Evolutionary conservation across 768 basidiomycete genomes (phyloP), one percentile per base, ranked within the genome.

Genomic region (Lanmaoa pseudosensibilis): DNA sequence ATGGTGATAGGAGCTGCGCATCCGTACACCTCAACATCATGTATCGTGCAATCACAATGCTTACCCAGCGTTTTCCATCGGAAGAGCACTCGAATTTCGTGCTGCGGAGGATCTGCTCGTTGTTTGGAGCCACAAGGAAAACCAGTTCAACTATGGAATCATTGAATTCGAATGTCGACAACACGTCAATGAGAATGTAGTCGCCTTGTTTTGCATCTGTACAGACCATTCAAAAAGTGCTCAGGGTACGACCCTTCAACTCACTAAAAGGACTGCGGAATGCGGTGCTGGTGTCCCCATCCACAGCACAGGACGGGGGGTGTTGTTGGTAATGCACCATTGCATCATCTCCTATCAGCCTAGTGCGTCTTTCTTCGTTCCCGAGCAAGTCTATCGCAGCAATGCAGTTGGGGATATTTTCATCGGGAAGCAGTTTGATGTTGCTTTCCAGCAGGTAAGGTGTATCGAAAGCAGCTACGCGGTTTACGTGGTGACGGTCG

Each of bases 251-350:
- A 46, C 21, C 40, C 21, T 57, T 45, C 52, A 68, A 66, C 80
- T 52, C 61, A 84, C 86, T 63, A 55, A 69, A 58, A 32, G 72
- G 63, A 65, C 83, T 84, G 34, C 73, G 74, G 62, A 87, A 88
- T 1, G 69, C 75, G 33, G 83, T 85, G 10, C 69, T 67, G 4
- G 65, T 59, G n/a, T 74, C 63, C 8, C 79, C 77, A 70, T 88
- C 85, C 5, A 86, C 85, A 4, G 83, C 85, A 64, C 73, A 70
- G 13, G 82, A 83, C 25, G 77, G 75, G 27, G 84, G 70, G 66
- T 78, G 73, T 2, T 65, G 57, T 38, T 80, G 58, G 63, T 83
- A 84, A 60, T 77, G 66, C 16, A 58, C 43, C 46, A 65, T 70
- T 21, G 64, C 64, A 25, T 69, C 62, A 27, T 69, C 64, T 13